Conservation (phyloP, 1,284 basidiomycete species). For the Ceratorhiza oryzae-sativae region DNA sequence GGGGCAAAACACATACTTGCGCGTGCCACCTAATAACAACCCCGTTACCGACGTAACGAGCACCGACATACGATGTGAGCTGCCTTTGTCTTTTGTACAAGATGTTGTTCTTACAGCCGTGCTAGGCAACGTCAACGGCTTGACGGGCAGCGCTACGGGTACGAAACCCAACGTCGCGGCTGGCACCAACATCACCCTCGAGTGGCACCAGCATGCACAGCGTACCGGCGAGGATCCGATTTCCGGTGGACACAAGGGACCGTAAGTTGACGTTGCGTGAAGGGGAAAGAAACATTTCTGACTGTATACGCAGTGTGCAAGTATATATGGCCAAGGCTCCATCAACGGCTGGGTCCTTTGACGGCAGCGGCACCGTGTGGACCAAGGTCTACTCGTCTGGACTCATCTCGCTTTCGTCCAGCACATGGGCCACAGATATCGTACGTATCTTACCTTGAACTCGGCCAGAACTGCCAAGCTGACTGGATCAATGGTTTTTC, state of each 20-base stretch:
- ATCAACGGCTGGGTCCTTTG: constrained; percentile 54
- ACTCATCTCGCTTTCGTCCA: constrained; percentile 52
- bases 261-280: constrained; percentile 49
- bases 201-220: constrained; percentile 59
- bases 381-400: constrained; percentile 62
- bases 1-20: constrained; percentile 56
- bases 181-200: constrained; percentile 53
- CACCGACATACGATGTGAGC: constrained; percentile 53
- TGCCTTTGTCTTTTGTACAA: not conserved
- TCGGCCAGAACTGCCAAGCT: not conserved
- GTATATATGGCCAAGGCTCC: constrained; percentile 62
- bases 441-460: constrained; percentile 45
- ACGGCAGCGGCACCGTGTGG: constrained; percentile 61
- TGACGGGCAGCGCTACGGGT: constrained; percentile 53
- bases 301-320: constrained; percentile 30
- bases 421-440: constrained; percentile 59
- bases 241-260: constrained; percentile 60
- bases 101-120: not conserved
- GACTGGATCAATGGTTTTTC: constrained; percentile 5
- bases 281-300: no score
- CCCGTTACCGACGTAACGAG: constrained; percentile 62
- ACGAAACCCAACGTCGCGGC: constrained; percentile 55
- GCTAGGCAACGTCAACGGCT: constrained; percentile 56
- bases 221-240: constrained; percentile 64
- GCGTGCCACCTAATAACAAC: constrained; percentile 61